phyloP scores from a whole-genome alignment of 2,329 filamentous ascomycete genomes.

The Hymenoscyphus occultus region DNA sequence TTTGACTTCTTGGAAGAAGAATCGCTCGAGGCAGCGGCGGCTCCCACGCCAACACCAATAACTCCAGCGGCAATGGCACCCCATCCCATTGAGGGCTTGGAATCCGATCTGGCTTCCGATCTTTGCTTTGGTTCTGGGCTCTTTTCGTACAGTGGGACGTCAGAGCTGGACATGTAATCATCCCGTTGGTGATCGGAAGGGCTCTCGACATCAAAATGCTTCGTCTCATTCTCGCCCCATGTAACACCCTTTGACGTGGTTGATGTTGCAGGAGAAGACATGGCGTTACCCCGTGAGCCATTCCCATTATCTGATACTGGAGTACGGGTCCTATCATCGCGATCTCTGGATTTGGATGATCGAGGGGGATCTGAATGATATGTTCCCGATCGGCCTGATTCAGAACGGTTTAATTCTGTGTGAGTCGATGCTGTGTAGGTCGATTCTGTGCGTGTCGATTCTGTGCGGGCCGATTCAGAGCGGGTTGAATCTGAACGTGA shows the following conservation, averaged over 20 bases:
- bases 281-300: slow-evolving; percentile 42
- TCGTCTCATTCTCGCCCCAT: slow-evolving; percentile 63
- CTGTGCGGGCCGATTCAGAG: slow-evolving; percentile 22
- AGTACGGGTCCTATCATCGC: slow-evolving; percentile 11
- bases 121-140: slow-evolving; percentile 36
- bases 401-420: slow-evolving; percentile 11
- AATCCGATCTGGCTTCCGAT: slow-evolving; percentile 32
- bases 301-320: slow-evolving; percentile 39
- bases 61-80: slow-evolving; percentile 51
- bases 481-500: slow-evolving; percentile 27
- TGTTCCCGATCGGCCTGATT: slow-evolving; percentile 11
- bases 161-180: slow-evolving; percentile 29
- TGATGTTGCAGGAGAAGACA: slow-evolving; percentile 40
- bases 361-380: slow-evolving; percentile 12
- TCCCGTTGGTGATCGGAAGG: slow-evolving; percentile 43
- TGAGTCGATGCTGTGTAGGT: slow-evolving; percentile 24
- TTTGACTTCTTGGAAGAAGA: slow-evolving; percentile 16
- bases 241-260: slow-evolving; percentile 55
- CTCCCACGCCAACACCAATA: slow-evolving; percentile 40
- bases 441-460: slow-evolving; percentile 15
- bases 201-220: slow-evolving; percentile 60
- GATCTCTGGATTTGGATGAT: slow-evolving; percentile 31
- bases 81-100: slow-evolving; percentile 41
- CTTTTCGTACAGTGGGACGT: slow-evolving; percentile 31
- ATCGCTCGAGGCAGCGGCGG: slow-evolving; percentile 29